phyloP scores from a whole-genome alignment of 352 stramenopile genomes.

The Lagenidium sp. region DNA sequence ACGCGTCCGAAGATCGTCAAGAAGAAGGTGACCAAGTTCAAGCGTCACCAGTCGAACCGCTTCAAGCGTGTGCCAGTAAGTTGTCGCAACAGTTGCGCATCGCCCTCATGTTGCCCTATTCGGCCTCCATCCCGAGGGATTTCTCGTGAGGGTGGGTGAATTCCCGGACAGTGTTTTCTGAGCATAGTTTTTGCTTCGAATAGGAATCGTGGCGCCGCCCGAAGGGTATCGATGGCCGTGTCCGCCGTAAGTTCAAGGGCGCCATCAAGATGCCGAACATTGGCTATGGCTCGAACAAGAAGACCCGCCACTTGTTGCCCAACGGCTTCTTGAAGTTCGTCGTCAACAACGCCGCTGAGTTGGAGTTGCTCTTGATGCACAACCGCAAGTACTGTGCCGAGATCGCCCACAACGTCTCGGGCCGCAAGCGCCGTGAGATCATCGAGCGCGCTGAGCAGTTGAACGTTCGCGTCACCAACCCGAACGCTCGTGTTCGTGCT shows the following conservation, averaged over 20 bases:
- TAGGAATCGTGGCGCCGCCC: slow-evolving; percentile 95
- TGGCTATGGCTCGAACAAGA: slow-evolving; percentile 99
- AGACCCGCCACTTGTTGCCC: slow-evolving; percentile 96
- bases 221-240: slow-evolving; percentile 99
- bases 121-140: no score
- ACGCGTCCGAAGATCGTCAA: slow-evolving; percentile 95
- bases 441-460: slow-evolving; percentile 97
- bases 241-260: slow-evolving; percentile 99
- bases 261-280: slow-evolving; percentile 98
- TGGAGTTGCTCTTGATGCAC: slow-evolving; percentile 94
- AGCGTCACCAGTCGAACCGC: slow-evolving; percentile 97
- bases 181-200: no score
- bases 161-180: no score
- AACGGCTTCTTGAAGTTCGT: slow-evolving; percentile 99
- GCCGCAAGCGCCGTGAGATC: slow-evolving; percentile 95
- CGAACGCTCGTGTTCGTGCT: slow-evolving; percentile 93
- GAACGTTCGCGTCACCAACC: slow-evolving; percentile 98
- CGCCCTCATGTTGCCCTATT: no score
- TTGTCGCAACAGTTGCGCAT: slow-evolving; percentile 14
- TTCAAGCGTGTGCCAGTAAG: slow-evolving; percentile 96
- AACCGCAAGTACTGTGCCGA: slow-evolving; percentile 99
- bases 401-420: slow-evolving; percentile 97
- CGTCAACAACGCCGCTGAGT: slow-evolving; percentile 97
- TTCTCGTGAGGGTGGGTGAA: no score
- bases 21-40: slow-evolving; percentile 99